phyloP scores from a whole-genome alignment of 2,329 filamentous ascomycete species.

The Cytospora leucostoma region DNA sequence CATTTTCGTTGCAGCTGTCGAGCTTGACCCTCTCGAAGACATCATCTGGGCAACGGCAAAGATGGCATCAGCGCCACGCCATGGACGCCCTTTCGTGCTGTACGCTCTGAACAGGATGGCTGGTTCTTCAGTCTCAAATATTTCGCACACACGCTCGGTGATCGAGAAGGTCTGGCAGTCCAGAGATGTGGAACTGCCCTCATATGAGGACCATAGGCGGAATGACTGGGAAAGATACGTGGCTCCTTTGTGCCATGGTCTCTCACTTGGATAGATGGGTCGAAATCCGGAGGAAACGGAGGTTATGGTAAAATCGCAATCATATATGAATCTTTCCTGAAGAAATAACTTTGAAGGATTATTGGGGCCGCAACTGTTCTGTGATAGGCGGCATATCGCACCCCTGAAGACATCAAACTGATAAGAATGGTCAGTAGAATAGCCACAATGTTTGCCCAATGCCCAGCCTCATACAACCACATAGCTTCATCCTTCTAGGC shows the following conservation, averaged over 20 bases:
- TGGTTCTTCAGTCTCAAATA: slow-evolving; percentile 44
- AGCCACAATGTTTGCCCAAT: too few relatives aligned
- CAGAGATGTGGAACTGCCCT: slow-evolving; percentile 37
- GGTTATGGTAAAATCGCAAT: neutral
- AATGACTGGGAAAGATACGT: slow-evolving; percentile 16
- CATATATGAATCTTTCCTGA: neutral
- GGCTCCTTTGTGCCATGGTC: slow-evolving; percentile 9
- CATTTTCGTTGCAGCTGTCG: slow-evolving; percentile 46
- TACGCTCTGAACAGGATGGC: slow-evolving; percentile 43
- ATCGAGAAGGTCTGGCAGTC: slow-evolving; percentile 50
- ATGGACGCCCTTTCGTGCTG: slow-evolving; percentile 43
- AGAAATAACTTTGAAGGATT: neutral
- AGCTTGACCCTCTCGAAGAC: slow-evolving; percentile 40
- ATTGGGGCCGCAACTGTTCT: too few relatives aligned
- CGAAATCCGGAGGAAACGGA: neutral
- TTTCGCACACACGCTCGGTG: slow-evolving; percentile 46
- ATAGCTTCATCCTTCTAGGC: too few relatives aligned
- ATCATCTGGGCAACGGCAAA: slow-evolving; percentile 36
- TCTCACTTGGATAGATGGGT: slow-evolving; percentile 4
- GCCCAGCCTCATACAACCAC: too few relatives aligned
- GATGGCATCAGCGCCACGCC: slow-evolving; percentile 27
- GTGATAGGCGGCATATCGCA: too few relatives aligned
- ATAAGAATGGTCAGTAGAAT: too few relatives aligned
- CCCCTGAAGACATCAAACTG: too few relatives aligned
- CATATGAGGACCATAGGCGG: neutral